Base-by-base conservation (phyloP, 306 rosid species). In the Styphnolobium japonicum region DNA sequence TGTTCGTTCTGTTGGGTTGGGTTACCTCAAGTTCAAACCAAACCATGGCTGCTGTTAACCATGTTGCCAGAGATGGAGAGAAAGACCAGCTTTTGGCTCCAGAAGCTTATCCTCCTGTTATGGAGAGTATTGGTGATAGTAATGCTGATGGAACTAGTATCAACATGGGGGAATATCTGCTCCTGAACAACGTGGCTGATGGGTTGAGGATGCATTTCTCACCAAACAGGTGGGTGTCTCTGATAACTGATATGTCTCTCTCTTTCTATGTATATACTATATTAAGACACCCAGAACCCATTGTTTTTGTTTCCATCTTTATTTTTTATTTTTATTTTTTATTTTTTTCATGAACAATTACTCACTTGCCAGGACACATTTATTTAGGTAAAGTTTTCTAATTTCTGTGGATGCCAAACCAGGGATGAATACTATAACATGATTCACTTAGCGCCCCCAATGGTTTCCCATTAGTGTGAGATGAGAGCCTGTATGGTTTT, bases 31-130 rank as follows among this genome's bases (percentile, higher is more conserved):
- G 8, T 63, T 48, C 63, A 63, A 71, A 23, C 57, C 63, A 63
- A 71, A 23, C 74, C 78, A 82, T 82, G 86, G 82, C 69, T 67
- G 16, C 29, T 76, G 49, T 64, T 29, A 64, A 64, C 40, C 18
- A 37, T 56, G n/a, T 16, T 64, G 67, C 43, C 8, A 16, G 22
- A 37, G 15, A 22, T 36, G 70, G 46, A 14, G n/a, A n/a, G n/a
- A n/a, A n/a, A n/a, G n/a, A n/a, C n/a, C n/a, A n/a, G n/a, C n/a
- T n/a, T n/a, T n/a, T n/a, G n/a, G n/a, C n/a, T n/a, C n/a, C n/a
- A n/a, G n/a, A n/a, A 25, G 7, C 27, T 75, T 45, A 3, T 81
- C 29, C 31, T 62, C n/a, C 52, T 60, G 49, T 2, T 21, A 63
- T 33, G 49, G 72, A 61, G 33, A 2, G 15, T 27, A 19, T 22